Evolutionary conservation across 2,329 filamentous ascomycete genomes (phyloP), one percentile per base, ranked within the genome.

Genomic region (Chaetomiaceae sp.): DNA sequence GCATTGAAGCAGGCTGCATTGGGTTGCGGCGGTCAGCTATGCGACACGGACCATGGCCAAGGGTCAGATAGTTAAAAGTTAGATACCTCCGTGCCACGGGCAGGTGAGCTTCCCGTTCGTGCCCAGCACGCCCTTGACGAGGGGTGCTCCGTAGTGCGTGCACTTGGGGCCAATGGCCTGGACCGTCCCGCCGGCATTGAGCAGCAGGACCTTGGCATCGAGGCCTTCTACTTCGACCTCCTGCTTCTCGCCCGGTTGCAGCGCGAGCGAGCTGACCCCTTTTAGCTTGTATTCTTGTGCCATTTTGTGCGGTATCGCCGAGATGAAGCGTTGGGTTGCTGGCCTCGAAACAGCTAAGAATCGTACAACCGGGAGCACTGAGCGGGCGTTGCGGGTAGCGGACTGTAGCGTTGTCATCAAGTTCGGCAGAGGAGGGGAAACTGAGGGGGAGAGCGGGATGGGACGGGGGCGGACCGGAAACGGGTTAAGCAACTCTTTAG

Each of bases 171-270:
- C 90, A 32, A 95, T 70, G 27, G 91, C 94, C 66, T 91, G 85
- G 14, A 92, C 75, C 61, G 86, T 81, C 61, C 86, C 87, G 49
- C 83, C 84, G 10, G 86, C 78, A 66, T 95, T 95, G 59, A 94
- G 77, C 4, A 99, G 78, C 5, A 99, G 76, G 2, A 99, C 85
- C 70, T 96, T 97, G 58, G 83, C 89, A 33, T 92, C 85, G 38
- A 99, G 77, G 18, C 92, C 94, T 64, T 97, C 92, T 4, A 99
- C 86, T 64, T 96, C 90, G 13, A 82, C 87, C 70, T 97, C 91
- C 58, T 86, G 79, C 76, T 96, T 97, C 62, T 94, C 85, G 18
- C 89, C 85, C 27, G 86, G 83, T 67, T 86, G 81, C 58, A 97
- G 75, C 59, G 86, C 80, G 51, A 96, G 77, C 62, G 85, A 86